Conservation (phyloP, 371 early-diverging fungal genomes). For the Mucor piriformis region DNA sequence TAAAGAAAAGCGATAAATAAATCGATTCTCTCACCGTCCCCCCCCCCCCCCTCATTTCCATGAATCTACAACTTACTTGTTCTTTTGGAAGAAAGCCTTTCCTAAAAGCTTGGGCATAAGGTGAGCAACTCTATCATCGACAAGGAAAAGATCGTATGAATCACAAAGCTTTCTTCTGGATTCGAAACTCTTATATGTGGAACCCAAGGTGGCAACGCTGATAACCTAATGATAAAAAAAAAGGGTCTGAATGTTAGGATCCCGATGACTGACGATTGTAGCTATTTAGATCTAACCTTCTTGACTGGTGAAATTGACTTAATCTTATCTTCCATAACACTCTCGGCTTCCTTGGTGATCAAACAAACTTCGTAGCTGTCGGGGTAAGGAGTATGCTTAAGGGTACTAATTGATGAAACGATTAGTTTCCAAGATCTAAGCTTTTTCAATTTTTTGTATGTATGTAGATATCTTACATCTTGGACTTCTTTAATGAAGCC, state of each 20-base stretch:
- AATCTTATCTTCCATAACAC: constrained; percentile 5
- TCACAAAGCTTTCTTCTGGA: constrained; percentile 71
- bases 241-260: background rate
- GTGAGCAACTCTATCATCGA: constrained; percentile 78
- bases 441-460: background rate
- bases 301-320: constrained; percentile 16
- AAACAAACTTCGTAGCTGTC: constrained; percentile 20
- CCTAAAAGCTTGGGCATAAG: constrained; percentile 80
- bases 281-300: constrained; percentile 9
- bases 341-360: constrained; percentile 15
- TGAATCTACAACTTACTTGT: constrained; percentile 63
- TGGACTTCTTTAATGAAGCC: constrained; percentile 10
- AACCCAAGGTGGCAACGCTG: constrained; percentile 65
- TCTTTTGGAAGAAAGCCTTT: constrained; percentile 75
- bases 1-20: too few species aligned
- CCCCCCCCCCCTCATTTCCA: too few species aligned
- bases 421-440: background rate
- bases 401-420: constrained; percentile 7
- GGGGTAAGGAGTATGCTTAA: constrained; percentile 11
- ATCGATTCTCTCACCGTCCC: too few species aligned
- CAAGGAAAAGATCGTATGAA: constrained; percentile 79
- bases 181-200: constrained; percentile 79
- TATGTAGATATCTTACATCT: constrained; percentile 7
- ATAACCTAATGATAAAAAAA: constrained; percentile 50
- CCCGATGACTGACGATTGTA: background rate